Evolutionary conservation across 2,329 filamentous ascomycete genomes (phyloP), one percentile per base, ranked within the genome.

Genomic region (Neopestalotiopsis clavispora): DNA sequence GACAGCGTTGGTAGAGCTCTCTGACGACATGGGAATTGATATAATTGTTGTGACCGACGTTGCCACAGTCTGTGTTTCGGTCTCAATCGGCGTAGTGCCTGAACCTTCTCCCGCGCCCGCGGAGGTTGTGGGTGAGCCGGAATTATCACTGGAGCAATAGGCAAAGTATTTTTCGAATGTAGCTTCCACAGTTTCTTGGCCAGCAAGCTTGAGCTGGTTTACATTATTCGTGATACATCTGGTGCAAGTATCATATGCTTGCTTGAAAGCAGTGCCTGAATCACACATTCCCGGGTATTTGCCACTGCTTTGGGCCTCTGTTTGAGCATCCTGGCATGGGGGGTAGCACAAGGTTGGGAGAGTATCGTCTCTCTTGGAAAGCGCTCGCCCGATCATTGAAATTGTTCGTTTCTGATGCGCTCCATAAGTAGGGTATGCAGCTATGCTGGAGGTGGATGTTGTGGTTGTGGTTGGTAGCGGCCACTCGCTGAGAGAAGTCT

Each of bases 301-400:
- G 32, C 90, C 90, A 1, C 80, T 70, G 0, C 69, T 72, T 67
- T 86, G 80, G 0, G 80, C 87, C 72, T 87, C 84, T 2, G 83
- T 58, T 42, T 77, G 81, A 17, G 83, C 83, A 38, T 83, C 80
- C 71, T 90, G 85, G 76, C 90, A 92, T 0, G 74, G 60, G 4
- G 78, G 78, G 70, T 77, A 91, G 76, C 90, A 92, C 3, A 80
- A 59, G 0, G 82, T 66, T 0, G 89, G 88, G 0, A 81, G 57
- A 0, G 79, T 79, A 2, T 72, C 72, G 45, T 79, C 84, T 42
- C 85, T 82, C 74, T 85, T 85, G 17, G 69, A 69, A 4, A 83
- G 74, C 34, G 75, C 74, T 1, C 69, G 13, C 68, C 67, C 20
- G 42, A 66, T n/a, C 49, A 67, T 56, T 13, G 70, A 62, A 68